Base-by-base conservation (phyloP, 2,329 filamentous ascomycete species). In the Calonectria fujianensis region DNA sequence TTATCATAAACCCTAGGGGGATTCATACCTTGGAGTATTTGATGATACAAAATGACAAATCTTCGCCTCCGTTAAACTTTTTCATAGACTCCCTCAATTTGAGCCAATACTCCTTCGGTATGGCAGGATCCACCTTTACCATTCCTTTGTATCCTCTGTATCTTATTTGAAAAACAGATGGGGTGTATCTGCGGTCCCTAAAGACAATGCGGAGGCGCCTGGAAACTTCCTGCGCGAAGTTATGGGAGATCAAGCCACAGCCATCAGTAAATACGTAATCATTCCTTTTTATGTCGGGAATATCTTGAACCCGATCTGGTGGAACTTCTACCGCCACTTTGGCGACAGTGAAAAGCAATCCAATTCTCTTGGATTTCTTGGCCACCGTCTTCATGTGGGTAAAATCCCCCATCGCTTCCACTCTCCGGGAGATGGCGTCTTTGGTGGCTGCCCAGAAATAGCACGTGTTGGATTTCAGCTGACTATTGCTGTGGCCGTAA, bases 121-220 rank as follows among this genome's bases (percentile, higher is more conserved):
- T 82, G 3, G 45, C 72, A 7, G 82, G 83, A 66, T 87, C 85
- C 18, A 86, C 57, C 14, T 82, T 87, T 39, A 87, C 80, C 8
- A 87, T 85, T 2, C 85, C 85, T 70, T 87, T 87, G 74, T 87
- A 87, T 3, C 86, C 86, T 2, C 84, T 82, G 76, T 87, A 87
- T 37, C 85, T 79, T 32, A 87, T 86, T 73, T 87, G 85, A 69
- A 84, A 85, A 5, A 86, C 86, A 11, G 39, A 48, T 6, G 61
- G 61, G 14, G 32, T 32, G 27, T 64, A 64, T 64, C 61, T 64
- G 27, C 61, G 39, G 20, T 64, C 32, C 20, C 61, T 45, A 32
- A 64, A 64, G 14, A 45, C 35, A 31, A 64, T 27, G 4, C 39
- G 5, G 18, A 64, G 61, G 24, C 39, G 61, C 61, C 61, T 64